Evolutionary conservation across 176 grass and related monocot genomes (phyloP).

Genomic region (Avena sativa): DNA sequence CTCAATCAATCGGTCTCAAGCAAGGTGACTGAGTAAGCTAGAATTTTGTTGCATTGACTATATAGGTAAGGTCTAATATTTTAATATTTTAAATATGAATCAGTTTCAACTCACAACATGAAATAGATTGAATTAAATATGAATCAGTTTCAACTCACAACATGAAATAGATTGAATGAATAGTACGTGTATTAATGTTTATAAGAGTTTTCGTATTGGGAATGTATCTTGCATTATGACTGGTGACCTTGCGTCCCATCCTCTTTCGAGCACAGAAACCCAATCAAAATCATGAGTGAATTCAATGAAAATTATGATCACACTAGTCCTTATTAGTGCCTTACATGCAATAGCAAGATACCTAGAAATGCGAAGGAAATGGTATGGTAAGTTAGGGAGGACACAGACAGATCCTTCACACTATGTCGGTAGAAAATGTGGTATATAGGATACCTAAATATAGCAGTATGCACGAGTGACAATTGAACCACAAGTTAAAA

Average conservation of each 20-base stretch:
- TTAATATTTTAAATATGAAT: neutral
- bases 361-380: constrained; percentile 80
- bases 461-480: constrained; percentile 22
- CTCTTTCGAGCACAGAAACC: neutral
- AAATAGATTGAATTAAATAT: constrained; percentile 3
- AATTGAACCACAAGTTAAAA: neutral
- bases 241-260: neutral
- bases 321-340: neutral
- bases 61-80: constrained; percentile 20
- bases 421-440: constrained; percentile 73
- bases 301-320: neutral
- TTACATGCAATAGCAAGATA: constrained; percentile 47
- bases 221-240: constrained; percentile 10
- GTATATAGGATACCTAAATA: constrained; percentile 95
- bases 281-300: neutral
- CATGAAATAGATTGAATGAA: neutral
- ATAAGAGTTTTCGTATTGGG: neutral
- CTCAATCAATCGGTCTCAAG: constrained; percentile 28
- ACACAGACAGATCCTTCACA: constrained; percentile 66
- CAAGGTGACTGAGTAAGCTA: constrained; percentile 34
- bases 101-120: constrained; percentile 1
- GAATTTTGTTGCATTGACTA: neutral
- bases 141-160: constrained; percentile 14
- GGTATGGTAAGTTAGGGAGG: constrained; percentile 91
- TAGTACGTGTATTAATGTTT: neutral